Evolutionary conservation across 2,329 filamentous ascomycete genomes (phyloP).

Genomic region (Alternaria sp.): DNA sequence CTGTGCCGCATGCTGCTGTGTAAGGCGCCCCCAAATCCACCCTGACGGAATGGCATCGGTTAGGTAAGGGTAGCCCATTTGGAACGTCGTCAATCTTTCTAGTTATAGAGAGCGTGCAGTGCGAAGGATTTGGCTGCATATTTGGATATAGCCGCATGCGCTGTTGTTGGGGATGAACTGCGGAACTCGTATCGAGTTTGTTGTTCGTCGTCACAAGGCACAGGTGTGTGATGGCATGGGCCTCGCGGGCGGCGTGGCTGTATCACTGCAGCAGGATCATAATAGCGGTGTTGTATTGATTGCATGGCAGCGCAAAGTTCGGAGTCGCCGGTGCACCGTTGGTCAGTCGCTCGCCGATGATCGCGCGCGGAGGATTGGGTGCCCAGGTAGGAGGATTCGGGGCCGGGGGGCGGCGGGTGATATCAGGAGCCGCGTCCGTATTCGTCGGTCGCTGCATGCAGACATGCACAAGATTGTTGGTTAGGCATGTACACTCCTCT

Average conservation of each 20-base stretch:
- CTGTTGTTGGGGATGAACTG: neutral
- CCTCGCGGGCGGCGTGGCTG: neutral
- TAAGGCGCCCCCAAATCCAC: neutral
- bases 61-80: neutral
- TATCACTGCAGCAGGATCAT: neutral
- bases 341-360: neutral
- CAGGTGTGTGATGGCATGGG: neutral
- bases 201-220: neutral
- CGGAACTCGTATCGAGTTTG: neutral
- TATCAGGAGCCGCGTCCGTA: neutral
- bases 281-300: neutral
- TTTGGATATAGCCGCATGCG: neutral
- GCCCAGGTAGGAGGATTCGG: neutral
- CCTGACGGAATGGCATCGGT: neutral
- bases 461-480: too few species aligned
- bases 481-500: too few species aligned
- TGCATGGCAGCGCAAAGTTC: neutral
- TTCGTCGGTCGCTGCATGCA: neutral
- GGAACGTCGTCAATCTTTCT: neutral
- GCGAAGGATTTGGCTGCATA: neutral
- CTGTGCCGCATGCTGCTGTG: neutral
- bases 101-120: neutral
- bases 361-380: neutral
- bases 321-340: neutral
- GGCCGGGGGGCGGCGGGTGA: neutral